Conservation (phyloP, 2,329 filamentous ascomycete species). For the Verticillium zaregamsianum region DNA sequence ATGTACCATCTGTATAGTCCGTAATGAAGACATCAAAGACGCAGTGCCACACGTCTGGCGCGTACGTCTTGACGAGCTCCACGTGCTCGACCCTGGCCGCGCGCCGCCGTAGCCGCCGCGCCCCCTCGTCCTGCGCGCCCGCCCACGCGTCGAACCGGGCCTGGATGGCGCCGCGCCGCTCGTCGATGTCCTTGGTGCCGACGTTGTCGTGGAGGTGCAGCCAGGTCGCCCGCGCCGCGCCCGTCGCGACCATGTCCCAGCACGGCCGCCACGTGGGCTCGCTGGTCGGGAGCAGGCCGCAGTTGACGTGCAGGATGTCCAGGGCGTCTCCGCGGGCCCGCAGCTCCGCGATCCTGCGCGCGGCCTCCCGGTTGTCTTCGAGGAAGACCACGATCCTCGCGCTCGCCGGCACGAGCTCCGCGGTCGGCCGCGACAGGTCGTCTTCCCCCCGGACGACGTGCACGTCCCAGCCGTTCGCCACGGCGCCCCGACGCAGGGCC, state of each 20-base stretch:
- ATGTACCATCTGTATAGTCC: constrained; percentile 12
- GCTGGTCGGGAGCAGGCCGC: constrained; percentile 59
- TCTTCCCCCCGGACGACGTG: constrained; percentile 41
- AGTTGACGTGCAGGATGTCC: constrained; percentile 56
- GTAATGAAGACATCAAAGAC: constrained; percentile 60
- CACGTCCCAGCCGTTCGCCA: constrained; percentile 62
- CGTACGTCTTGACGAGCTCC: constrained; percentile 66
- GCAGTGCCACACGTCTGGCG: constrained; percentile 65
- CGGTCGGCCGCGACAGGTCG: constrained; percentile 32
- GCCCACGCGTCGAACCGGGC: constrained; percentile 36
- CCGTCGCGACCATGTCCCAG: constrained; percentile 36
- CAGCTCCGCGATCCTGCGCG: constrained; percentile 32
- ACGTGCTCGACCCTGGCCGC: constrained; percentile 46
- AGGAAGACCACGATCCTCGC: constrained; percentile 63
- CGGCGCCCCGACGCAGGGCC: constrained; percentile 71
- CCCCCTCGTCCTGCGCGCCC: constrained; percentile 1
- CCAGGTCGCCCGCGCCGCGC: constrained; percentile 39
- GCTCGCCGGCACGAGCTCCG: constrained; percentile 33
- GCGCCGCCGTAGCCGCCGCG: constrained; percentile 9
- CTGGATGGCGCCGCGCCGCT: constrained; percentile 43
- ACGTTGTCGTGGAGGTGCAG: constrained; percentile 67
- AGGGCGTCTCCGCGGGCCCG: constrained; percentile 17
- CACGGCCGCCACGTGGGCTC: constrained; percentile 48
- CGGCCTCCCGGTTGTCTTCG: constrained; percentile 61
- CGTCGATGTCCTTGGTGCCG: constrained; percentile 47